Evolutionary conservation across 768 basidiomycete genomes (phyloP).

Genomic region (Hygrocybe coccinea): DNA sequence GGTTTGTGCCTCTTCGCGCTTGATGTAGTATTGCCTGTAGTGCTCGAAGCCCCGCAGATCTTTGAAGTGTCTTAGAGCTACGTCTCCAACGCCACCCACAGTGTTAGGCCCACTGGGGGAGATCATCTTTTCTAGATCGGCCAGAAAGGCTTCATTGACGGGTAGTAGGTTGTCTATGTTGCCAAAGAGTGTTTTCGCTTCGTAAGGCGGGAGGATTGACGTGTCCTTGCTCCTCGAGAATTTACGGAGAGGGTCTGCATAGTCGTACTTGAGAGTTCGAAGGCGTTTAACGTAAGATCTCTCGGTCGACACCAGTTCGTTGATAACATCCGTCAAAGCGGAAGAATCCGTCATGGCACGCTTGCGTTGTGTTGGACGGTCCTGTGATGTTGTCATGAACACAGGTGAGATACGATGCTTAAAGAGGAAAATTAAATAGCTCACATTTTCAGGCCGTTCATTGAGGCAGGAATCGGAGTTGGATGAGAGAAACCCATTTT

Average conservation of each 20-base stretch:
- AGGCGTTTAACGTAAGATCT: constrained; percentile 83
- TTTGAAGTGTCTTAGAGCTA: constrained; percentile 82
- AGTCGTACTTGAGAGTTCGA: constrained; percentile 76
- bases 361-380: constrained; percentile 43
- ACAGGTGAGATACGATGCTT: constrained; percentile 3
- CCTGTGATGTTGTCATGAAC: constrained; percentile 23
- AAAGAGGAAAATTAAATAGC: constrained; percentile 18
- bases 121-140: constrained; percentile 76
- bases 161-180: constrained; percentile 87
- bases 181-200: constrained; percentile 90
- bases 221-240: constrained; percentile 84
- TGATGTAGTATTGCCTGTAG: constrained; percentile 86
- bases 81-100: constrained; percentile 73
- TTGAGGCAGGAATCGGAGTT: constrained; percentile 34
- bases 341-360: constrained; percentile 57
- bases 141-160: constrained; percentile 84
- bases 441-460: constrained; percentile 35
- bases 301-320: constrained; percentile 86
- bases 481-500: constrained; percentile 44
- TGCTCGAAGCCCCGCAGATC: constrained; percentile 81
- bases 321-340: constrained; percentile 67
- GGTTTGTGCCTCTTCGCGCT: constrained; percentile 86
- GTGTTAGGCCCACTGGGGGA: constrained; percentile 51
- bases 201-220: constrained; percentile 81
- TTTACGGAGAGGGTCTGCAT: constrained; percentile 84